phyloP scores from a whole-genome alignment of 257 asterid species.

The Solanum chiquidenum region DNA sequence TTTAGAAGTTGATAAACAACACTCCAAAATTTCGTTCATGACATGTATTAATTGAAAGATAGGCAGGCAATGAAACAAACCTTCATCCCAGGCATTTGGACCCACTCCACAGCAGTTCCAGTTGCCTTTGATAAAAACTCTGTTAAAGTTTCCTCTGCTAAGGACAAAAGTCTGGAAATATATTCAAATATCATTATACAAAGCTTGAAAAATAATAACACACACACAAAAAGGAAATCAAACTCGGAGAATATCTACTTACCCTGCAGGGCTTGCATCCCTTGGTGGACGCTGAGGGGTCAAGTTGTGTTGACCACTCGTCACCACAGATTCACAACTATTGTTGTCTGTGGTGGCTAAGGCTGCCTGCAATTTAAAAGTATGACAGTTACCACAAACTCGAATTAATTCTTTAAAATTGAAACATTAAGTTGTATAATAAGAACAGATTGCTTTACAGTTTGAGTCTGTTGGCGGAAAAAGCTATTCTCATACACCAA shows the following conservation, averaged over 20 bases:
- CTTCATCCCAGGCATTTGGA: conserved; percentile 99
- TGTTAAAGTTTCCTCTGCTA: conserved; percentile 99
- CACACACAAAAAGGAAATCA: neutral
- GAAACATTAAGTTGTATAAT: neutral
- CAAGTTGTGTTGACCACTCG: conserved; percentile 86
- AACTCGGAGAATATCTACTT: conserved; percentile 12
- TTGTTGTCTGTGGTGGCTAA: conserved; percentile 73
- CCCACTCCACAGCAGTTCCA: conserved; percentile 99
- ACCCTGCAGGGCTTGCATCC: conserved; percentile 99
- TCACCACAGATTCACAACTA: conserved; percentile 94
- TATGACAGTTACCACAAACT: neutral
- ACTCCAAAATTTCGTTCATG: neutral
- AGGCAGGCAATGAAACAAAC: conserved; percentile 10
- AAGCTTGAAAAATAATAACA: neutral
- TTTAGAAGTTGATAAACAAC: neutral
- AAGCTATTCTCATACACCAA: conserved; percentile 80
- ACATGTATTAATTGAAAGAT: neutral
- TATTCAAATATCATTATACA: conserved; percentile 6
- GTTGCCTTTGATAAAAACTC: conserved; percentile 99
- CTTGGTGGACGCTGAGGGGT: conserved; percentile 90
- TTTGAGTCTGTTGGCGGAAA: conserved; percentile 80
- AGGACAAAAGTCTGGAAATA: conserved; percentile 75
- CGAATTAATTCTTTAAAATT: neutral
- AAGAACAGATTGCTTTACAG: conserved; percentile 25
- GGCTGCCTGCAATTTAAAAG: conserved; percentile 33